phyloP scores from a whole-genome alignment of 2,329 filamentous ascomycete species.

The Gaeumannomyces sp. region DNA sequence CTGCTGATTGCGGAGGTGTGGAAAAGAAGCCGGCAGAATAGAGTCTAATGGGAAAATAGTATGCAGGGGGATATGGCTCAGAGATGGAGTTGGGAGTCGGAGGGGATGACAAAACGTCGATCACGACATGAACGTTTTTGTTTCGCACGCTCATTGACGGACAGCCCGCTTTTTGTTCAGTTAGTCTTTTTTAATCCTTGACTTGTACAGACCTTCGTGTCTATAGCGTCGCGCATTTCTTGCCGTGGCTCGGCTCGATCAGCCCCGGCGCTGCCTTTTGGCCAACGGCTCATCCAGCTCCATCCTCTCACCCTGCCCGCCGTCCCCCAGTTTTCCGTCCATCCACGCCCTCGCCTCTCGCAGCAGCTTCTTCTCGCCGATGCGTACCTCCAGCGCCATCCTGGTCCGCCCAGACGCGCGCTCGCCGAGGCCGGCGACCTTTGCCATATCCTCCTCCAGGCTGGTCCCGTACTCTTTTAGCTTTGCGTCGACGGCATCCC shows the following conservation, averaged over 20 bases:
- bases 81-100: not conserved
- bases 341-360: conserved; percentile 18
- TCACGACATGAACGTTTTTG: not conserved
- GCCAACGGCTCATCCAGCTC: conserved; percentile 1
- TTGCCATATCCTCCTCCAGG: conserved; percentile 22
- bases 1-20: too few relatives aligned
- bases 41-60: too few relatives aligned
- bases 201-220: too few relatives aligned
- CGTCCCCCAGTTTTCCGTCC: not conserved
- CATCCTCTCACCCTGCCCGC: not conserved
- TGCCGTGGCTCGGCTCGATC: not conserved
- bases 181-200: too few relatives aligned
- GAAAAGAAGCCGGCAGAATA: too few relatives aligned
- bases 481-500: conserved; percentile 21
- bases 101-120: not conserved
- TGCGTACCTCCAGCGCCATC: conserved; percentile 29
- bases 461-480: conserved; percentile 23
- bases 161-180: not conserved
- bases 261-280: conserved; percentile 4
- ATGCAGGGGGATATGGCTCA: not conserved
- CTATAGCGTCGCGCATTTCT: too few relatives aligned
- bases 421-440: conserved; percentile 11
- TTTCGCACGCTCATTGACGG: not conserved
- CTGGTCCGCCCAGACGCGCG: conserved; percentile 12
- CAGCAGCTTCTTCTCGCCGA: conserved; percentile 29